These are phyloP conservation scores for Lactarius tabidus DNA, from an alignment of 768 basidiomycete genomes.

Conservation along the genomic window DNA sequence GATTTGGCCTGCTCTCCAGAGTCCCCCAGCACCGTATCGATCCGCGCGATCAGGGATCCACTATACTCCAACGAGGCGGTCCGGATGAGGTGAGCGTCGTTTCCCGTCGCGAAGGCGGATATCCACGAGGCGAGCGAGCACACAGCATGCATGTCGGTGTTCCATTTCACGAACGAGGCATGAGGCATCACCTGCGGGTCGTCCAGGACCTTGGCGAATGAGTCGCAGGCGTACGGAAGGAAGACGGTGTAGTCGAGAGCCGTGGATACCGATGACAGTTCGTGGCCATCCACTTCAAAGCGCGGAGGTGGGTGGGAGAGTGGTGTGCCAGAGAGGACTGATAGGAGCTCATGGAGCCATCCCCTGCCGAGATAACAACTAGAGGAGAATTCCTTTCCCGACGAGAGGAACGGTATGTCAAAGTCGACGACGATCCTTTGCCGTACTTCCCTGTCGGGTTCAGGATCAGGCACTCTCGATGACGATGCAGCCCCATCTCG, in stretches of 20 bases:
- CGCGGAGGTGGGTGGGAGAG: slow-evolving; percentile 32
- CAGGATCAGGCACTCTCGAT: not conserved
- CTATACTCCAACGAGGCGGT: slow-evolving; percentile 17
- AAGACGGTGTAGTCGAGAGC: slow-evolving; percentile 38
- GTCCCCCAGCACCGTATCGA: slow-evolving; percentile 12
- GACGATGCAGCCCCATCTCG: not conserved
- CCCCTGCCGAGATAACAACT: slow-evolving; percentile 59
- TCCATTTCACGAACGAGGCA: slow-evolving; percentile 38
- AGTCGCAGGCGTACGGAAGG: slow-evolving; percentile 24
- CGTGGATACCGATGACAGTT: slow-evolving; percentile 43
- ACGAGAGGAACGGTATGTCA: slow-evolving; percentile 45
- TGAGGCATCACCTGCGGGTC: slow-evolving; percentile 43
- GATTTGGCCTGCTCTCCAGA: not conserved
- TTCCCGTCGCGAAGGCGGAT: not conserved
- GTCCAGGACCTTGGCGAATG: slow-evolving; percentile 38
- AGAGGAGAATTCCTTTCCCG: slow-evolving; percentile 48
- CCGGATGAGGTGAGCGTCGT: slow-evolving; percentile 16
- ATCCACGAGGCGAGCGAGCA: slow-evolving; percentile 23
- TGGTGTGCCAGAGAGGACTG: slow-evolving; percentile 33
- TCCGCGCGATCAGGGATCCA: slow-evolving; percentile 19
- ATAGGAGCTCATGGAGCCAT: slow-evolving; percentile 53
- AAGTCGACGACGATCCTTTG: slow-evolving; percentile 45
- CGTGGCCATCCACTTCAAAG: slow-evolving; percentile 38
- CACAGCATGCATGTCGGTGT: slow-evolving; percentile 37
- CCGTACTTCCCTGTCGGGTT: slow-evolving; percentile 15